A percentile compares a stretch with the other conserved stretches of the same genome.
phyloP scores from a whole-genome alignment of 768 basidiomycete species.

The Suillus bovinus region DNA sequence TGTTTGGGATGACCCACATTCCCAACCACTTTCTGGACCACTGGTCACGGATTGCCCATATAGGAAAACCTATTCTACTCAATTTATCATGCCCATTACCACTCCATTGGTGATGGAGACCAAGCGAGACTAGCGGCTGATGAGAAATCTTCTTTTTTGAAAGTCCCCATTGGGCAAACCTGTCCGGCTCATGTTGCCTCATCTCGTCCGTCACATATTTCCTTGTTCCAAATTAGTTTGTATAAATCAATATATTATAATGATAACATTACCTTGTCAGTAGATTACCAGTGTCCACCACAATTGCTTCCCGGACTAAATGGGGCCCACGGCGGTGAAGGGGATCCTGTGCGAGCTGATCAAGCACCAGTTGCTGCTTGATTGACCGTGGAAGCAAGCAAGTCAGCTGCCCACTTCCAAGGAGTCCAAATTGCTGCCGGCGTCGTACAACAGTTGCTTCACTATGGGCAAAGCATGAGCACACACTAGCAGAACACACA shows the following conservation, averaged over 20 bases:
- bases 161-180: too few relatives aligned
- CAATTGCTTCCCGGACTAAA: conserved; percentile 22
- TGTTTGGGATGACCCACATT: too few relatives aligned
- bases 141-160: too few relatives aligned
- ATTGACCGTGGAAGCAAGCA: conserved; percentile 14
- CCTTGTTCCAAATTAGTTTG: too few relatives aligned
- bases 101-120: too few relatives aligned
- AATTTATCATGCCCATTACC: too few relatives aligned
- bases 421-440: conserved; percentile 26
- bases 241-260: not conserved
- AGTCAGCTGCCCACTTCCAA: conserved; percentile 29
- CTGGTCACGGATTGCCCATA: too few relatives aligned
- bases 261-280: conserved; percentile 9
- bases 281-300: conserved; percentile 17
- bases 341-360: conserved; percentile 26
- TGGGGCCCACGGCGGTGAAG: conserved; percentile 18
- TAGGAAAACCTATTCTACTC: too few relatives aligned
- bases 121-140: too few relatives aligned
- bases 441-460: conserved; percentile 28
- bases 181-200: too few relatives aligned
- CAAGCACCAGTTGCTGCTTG: conserved; percentile 23
- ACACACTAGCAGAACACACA: not conserved
- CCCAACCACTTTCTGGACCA: too few relatives aligned
- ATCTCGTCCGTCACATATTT: too few relatives aligned
- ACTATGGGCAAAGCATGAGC: conserved; percentile 14